Conservation (phyloP, 176 grass and related monocot genomes). For the maize (Zea mays) region Zm-B73-REFERENCE-NAM-5.0 NC_050105.1:148700001-148700500, state of each 20-base stretch:
- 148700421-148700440: too few relatives aligned
- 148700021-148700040: background rate
- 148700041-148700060: too few relatives aligned
- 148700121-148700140: too few relatives aligned
- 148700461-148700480: conserved; percentile 36
- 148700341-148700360: conserved; percentile 65
- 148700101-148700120: too few relatives aligned
- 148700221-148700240: conserved; percentile 92
- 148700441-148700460: background rate
- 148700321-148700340: conserved; percentile 47
- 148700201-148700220: conserved; percentile 70
- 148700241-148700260: conserved; percentile 75
- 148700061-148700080: too few relatives aligned
- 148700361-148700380: conserved; percentile 55
- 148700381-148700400: conserved; percentile 79
- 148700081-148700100: too few relatives aligned
- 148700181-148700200: conserved; percentile 99
- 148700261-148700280: conserved; percentile 52
- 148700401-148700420: conserved; percentile 67
- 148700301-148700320: conserved; percentile 39
- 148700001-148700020: background rate
- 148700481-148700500: background rate
- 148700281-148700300: conserved; percentile 82
- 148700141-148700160: too few relatives aligned
- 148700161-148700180: too few relatives aligned